phyloP scores from a whole-genome alignment of 176 grass and related monocot species.

The Juncus inflexus region DNA sequence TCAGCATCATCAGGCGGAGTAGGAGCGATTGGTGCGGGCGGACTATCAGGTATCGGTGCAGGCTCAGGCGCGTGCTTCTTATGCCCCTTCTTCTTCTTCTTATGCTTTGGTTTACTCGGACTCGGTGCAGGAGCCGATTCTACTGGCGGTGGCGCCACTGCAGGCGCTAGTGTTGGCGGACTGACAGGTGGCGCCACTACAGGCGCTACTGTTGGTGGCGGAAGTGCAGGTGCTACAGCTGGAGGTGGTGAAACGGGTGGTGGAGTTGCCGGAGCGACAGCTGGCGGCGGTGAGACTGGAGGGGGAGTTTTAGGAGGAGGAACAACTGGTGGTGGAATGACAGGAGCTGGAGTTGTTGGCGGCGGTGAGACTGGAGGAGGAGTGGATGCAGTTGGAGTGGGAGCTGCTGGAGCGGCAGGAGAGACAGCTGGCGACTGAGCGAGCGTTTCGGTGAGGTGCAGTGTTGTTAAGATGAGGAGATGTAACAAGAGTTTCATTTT shows the following conservation, averaged over 20 bases:
- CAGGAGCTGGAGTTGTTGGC: neutral
- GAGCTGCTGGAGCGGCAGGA: neutral
- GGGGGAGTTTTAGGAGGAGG: slow-evolving; percentile 18
- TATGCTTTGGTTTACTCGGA: slow-evolving; percentile 63
- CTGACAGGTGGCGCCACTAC: slow-evolving; percentile 2
- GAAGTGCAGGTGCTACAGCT: slow-evolving; percentile 3
- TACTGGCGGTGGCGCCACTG: neutral
- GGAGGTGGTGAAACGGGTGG: neutral
- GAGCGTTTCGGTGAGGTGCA: slow-evolving; percentile 16
- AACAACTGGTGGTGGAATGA: slow-evolving; percentile 3
- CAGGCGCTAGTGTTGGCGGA: slow-evolving; percentile 30
- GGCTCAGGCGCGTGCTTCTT: slow-evolving; percentile 59
- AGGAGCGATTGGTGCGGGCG: slow-evolving; percentile 57
- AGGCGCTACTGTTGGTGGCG: slow-evolving; percentile 28
- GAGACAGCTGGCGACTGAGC: slow-evolving; percentile 35
- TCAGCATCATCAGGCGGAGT: slow-evolving; percentile 44
- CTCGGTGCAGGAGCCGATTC: slow-evolving; percentile 46
- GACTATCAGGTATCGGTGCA: slow-evolving; percentile 47
- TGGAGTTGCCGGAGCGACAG: slow-evolving; percentile 20
- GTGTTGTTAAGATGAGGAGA: neutral
- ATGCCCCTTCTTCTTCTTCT: slow-evolving; percentile 46
- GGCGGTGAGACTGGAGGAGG: slow-evolving; percentile 16
- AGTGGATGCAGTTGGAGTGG: slow-evolving; percentile 10
- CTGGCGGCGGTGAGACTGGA: slow-evolving; percentile 12
- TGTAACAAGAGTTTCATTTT: slow-evolving; percentile 17